Conservation (phyloP, 495 filamentous ascomycete species). For the Lepraria neglecta region DNA sequence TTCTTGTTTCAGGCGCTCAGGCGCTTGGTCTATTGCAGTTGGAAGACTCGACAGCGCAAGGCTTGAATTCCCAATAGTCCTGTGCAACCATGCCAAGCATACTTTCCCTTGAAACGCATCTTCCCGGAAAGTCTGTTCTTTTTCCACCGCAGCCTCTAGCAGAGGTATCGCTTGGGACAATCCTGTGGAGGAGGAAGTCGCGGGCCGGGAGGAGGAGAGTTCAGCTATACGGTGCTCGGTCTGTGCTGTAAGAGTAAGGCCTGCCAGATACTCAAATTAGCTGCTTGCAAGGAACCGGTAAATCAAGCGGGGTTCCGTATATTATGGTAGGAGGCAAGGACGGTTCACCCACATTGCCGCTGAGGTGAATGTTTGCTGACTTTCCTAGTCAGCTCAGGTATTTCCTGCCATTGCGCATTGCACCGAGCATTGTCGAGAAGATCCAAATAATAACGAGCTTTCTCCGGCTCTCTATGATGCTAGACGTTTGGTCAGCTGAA, state of each 20-base stretch:
- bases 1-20: slow-evolving; percentile 43
- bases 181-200: slow-evolving; percentile 42
- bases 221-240: slow-evolving; percentile 60
- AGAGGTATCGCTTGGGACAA: slow-evolving; percentile 56
- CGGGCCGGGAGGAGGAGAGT: slow-evolving; percentile 39
- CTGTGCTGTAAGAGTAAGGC: slow-evolving; percentile 67
- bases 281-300: background rate
- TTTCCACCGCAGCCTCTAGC: slow-evolving; percentile 60
- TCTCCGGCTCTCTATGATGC: slow-evolving; percentile 49
- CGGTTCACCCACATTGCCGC: slow-evolving; percentile 61
- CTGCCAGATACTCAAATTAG: slow-evolving; percentile 37
- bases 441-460: slow-evolving; percentile 72
- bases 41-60: slow-evolving; percentile 58
- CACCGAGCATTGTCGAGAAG: slow-evolving; percentile 81
- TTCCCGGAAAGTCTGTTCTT: slow-evolving; percentile 50
- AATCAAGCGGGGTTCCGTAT: background rate
- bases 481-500: slow-evolving; percentile 27
- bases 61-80: slow-evolving; percentile 60
- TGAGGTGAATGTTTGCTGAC: slow-evolving; percentile 88
- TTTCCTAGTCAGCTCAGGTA: slow-evolving; percentile 87
- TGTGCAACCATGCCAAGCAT: slow-evolving; percentile 78
- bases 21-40: slow-evolving; percentile 48
- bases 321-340: background rate
- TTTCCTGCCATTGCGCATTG: slow-evolving; percentile 78
- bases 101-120: slow-evolving; percentile 74